A percentile compares a stretch with the other conserved stretches of the same genome.
Conservation (phyloP, 2,329 filamentous ascomycete species). For the Cercospora nicotianae region DNA sequence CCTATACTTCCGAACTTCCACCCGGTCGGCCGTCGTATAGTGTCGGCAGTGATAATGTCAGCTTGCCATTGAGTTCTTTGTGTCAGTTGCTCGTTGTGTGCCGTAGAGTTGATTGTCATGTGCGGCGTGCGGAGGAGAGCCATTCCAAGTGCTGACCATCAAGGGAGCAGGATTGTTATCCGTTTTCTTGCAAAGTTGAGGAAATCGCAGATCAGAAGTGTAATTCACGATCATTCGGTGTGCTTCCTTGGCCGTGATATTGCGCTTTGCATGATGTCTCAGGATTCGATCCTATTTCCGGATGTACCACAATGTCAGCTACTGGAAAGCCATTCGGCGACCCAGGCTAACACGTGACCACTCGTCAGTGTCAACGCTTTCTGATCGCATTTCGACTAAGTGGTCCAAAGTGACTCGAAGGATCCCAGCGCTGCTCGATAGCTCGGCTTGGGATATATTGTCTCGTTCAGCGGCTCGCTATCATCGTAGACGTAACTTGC, state of each 20-base stretch:
- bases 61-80: neutral
- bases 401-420: neutral
- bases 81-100: neutral
- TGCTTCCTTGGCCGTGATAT: neutral
- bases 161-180: neutral
- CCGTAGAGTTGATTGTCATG: neutral
- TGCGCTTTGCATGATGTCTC: neutral
- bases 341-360: neutral
- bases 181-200: neutral
- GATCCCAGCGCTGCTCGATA: neutral
- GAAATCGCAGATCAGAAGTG: neutral
- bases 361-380: neutral
- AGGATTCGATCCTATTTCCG: neutral
- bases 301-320: neutral
- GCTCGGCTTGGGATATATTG: neutral
- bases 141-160: neutral
- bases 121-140: neutral
- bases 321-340: neutral
- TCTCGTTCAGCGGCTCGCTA: neutral
- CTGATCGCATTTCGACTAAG: neutral
- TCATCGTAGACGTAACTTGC: neutral
- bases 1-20: slow-evolving; percentile 5
- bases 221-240: neutral
- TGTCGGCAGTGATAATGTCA: neutral
- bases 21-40: neutral